Conservation (phyloP, 2,329 filamentous ascomycete species). For the Hypoxylon rubiginosum region DNA sequence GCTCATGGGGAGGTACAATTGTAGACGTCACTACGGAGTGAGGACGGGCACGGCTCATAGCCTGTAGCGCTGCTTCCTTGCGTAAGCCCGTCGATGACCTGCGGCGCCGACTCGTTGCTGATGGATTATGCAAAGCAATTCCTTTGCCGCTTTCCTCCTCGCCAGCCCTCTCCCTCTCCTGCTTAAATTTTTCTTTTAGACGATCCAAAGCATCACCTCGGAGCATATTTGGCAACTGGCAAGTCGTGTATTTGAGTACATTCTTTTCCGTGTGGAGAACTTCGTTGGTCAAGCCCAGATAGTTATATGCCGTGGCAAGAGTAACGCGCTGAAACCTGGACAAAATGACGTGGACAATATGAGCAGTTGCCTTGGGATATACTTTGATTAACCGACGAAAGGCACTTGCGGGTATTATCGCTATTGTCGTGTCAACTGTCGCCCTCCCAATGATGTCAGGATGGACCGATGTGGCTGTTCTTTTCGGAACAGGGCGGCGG, state of each 20-base stretch:
- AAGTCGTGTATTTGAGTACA: conserved; percentile 93
- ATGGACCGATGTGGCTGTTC: conserved; percentile 82
- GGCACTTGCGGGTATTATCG: conserved; percentile 96
- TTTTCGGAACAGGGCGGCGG: conserved; percentile 60
- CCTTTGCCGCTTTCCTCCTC: conserved; percentile 89
- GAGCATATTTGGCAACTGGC: conserved; percentile 91
- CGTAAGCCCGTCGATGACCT: conserved; percentile 81
- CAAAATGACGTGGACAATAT: conserved; percentile 97
- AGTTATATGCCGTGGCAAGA: conserved; percentile 92
- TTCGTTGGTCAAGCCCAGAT: conserved; percentile 91
- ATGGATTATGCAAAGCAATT: conserved; percentile 91
- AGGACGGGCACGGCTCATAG: conserved; percentile 65
- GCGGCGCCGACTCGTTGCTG: conserved; percentile 72
- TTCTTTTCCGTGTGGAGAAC: conserved; percentile 92
- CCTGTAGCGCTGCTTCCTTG: conserved; percentile 83
- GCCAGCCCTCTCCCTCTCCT: conserved; percentile 85
- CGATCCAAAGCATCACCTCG: conserved; percentile 85
- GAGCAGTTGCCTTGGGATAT: conserved; percentile 95
- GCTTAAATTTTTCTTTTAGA: conserved; percentile 91
- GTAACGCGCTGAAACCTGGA: conserved; percentile 96
- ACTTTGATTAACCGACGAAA: conserved; percentile 92
- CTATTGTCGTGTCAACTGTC: conserved; percentile 96
- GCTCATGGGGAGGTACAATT: conserved; percentile 58
- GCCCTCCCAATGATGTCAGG: conserved; percentile 97
- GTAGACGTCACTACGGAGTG: conserved; percentile 59